Conservation (phyloP, 192 early-diverging fungal genomes). For the Backusella sp. region DNA sequence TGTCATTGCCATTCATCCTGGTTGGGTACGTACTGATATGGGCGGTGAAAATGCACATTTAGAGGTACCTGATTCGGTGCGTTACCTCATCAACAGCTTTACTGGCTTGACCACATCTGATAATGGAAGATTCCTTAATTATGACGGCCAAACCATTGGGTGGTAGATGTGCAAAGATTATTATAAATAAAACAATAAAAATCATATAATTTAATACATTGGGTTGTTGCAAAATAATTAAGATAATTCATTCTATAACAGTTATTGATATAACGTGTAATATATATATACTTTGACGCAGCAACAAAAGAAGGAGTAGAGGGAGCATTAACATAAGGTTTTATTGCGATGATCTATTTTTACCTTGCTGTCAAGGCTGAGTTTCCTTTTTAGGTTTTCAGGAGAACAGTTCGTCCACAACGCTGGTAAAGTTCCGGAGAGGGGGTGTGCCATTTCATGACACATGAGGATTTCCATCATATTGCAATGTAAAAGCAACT, state of each 20-base stretch:
- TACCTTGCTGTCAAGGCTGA: background rate
- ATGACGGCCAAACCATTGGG: conserved; percentile 12
- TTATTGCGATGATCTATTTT: background rate
- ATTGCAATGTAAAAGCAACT: no score
- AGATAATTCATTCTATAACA: no score
- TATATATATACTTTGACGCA: no score
- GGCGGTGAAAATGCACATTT: background rate
- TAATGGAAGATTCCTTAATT: conserved; percentile 13
- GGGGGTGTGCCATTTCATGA: no score
- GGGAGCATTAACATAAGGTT: background rate
- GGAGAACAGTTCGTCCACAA: background rate
- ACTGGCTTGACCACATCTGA: background rate
- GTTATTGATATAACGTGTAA: no score
- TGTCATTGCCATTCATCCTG: conserved; percentile 19
- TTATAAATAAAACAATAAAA: background rate
- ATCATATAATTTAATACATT: no score
- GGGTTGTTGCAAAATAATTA: no score
- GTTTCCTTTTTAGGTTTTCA: background rate
- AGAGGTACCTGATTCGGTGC: background rate
- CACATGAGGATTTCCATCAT: no score
- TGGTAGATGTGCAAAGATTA: conserved; percentile 6
- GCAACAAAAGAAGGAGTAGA: background rate
- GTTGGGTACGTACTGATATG: conserved; percentile 28
- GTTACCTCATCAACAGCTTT: background rate
- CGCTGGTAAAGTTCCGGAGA: background rate